Evolutionary conservation across 2,329 filamentous ascomycete species (phyloP).

Genomic region (Penicillium sclerotiorum): DNA sequence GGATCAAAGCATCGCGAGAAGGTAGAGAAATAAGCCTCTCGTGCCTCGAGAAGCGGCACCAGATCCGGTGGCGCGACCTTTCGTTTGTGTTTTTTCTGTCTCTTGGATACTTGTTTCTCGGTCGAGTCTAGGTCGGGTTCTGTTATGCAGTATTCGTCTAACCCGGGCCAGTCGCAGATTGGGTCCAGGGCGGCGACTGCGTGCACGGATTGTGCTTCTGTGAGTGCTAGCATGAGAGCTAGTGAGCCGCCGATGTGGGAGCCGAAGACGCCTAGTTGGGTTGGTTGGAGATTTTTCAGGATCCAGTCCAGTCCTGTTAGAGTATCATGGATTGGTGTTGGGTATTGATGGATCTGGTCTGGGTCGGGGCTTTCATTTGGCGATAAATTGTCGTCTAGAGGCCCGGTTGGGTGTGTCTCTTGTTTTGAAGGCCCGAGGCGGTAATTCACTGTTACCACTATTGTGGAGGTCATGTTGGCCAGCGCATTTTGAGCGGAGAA

Average conservation of each 20-base stretch:
- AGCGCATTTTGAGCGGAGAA: constrained; percentile 28
- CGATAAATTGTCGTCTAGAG: not conserved
- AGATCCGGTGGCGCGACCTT: constrained; percentile 33
- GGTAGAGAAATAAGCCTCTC: constrained; percentile 38
- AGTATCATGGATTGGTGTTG: constrained; percentile 44
- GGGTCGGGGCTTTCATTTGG: not conserved
- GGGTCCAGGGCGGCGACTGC: constrained; percentile 39
- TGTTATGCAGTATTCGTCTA: constrained; percentile 44
- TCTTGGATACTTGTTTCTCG: not conserved
- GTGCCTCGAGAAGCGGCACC: constrained; percentile 38
- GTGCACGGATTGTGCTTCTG: constrained; percentile 37
- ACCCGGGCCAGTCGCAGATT: constrained; percentile 42
- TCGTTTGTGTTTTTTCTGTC: constrained; percentile 1
- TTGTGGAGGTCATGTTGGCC: constrained; percentile 35
- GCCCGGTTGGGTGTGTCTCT: not conserved
- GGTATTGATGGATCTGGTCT: constrained; percentile 31
- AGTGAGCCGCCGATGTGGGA: constrained; percentile 45
- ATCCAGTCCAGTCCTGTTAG: constrained; percentile 45
- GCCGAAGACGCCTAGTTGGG: constrained; percentile 35
- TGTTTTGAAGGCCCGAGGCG: constrained; percentile 31
- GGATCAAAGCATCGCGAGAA: constrained; percentile 47
- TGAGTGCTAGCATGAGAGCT: constrained; percentile 47
- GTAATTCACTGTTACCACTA: constrained; percentile 46
- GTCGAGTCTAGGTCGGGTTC: not conserved
- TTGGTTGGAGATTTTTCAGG: constrained; percentile 31